Percentiles rank a stretch among this genome's conserved stretches.
phyloP scores from a whole-genome alignment of 108 stramenopile genomes.

The Asterionellopsis glacialis region DNA sequence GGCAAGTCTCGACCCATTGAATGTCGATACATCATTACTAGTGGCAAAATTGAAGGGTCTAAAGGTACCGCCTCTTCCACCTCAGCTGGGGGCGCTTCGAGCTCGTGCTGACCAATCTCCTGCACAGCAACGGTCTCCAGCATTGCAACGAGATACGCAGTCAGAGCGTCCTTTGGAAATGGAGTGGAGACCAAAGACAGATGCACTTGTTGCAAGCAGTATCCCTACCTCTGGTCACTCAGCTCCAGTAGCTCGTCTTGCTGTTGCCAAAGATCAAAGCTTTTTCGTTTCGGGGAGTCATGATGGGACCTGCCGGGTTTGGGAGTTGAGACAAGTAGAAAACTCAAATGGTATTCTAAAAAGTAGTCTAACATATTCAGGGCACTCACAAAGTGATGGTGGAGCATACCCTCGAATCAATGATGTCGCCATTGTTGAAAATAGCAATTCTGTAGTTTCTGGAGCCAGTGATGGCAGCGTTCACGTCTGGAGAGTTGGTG shows the following conservation, averaged over 20 bases:
- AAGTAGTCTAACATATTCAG: slow-evolving; percentile 76
- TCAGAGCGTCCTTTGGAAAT: background rate
- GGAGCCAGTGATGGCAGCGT: slow-evolving; percentile 83
- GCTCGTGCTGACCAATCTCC: slow-evolving; percentile 15
- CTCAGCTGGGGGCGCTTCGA: slow-evolving; percentile 36
- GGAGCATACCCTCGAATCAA: slow-evolving; percentile 46
- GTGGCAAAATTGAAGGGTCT: slow-evolving; percentile 64
- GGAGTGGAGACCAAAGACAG: slow-evolving; percentile 76
- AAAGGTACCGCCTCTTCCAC: slow-evolving; percentile 70
- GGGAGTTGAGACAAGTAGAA: slow-evolving; percentile 82
- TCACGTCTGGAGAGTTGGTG: slow-evolving; percentile 86
- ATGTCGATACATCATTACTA: slow-evolving; percentile 51
- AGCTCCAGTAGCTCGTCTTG: slow-evolving; percentile 83
- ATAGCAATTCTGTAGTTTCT: slow-evolving; percentile 85
- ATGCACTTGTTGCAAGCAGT: slow-evolving; percentile 71
- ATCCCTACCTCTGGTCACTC: slow-evolving; percentile 60
- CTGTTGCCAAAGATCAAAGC: slow-evolving; percentile 81
- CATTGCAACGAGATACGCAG: slow-evolving; percentile 8
- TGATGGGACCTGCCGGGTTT: slow-evolving; percentile 91
- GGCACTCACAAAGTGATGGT: slow-evolving; percentile 30
- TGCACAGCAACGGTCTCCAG: background rate
- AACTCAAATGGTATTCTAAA: slow-evolving; percentile 69
- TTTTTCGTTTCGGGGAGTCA: slow-evolving; percentile 90
- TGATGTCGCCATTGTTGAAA: slow-evolving; percentile 86
- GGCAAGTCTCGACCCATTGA: slow-evolving; percentile 50